Percentiles rank a stretch among this genome's conserved stretches.
These are phyloP conservation scores for Saccharomycopsis sp. DNA, from an alignment of 805 yeast species.

Conservation along the genomic window DNA sequence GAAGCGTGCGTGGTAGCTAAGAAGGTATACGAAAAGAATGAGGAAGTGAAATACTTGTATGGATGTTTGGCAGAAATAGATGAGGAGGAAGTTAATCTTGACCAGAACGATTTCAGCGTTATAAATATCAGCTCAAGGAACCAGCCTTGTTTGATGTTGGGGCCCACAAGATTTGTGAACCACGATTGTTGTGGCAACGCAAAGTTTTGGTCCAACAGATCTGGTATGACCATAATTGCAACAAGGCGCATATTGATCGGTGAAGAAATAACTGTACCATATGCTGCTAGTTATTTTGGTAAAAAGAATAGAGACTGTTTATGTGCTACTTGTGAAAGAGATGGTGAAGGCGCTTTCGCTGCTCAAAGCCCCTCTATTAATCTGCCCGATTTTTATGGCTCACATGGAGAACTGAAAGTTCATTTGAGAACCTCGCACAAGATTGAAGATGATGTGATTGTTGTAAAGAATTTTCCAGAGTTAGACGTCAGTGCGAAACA, in stretches of 20 bases:
- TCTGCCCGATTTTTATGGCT: too few species aligned
- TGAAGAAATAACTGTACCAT: slow-evolving; percentile 39
- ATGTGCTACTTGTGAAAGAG: slow-evolving; percentile 36
- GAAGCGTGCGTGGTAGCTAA: slow-evolving; percentile 35
- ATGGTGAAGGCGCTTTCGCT: slow-evolving; percentile 26
- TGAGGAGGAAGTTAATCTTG: slow-evolving; percentile 28
- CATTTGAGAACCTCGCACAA: too few species aligned
- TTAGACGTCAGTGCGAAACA: too few species aligned
- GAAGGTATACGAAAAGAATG: slow-evolving; percentile 25
- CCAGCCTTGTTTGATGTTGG: slow-evolving; percentile 35
- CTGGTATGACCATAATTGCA: slow-evolving; percentile 29
- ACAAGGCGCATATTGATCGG: slow-evolving; percentile 30
- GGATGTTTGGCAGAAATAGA: slow-evolving; percentile 32
- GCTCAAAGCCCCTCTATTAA: too few species aligned
- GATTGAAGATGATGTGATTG: too few species aligned
- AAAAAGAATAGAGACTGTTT: slow-evolving; percentile 33
- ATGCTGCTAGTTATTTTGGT: slow-evolving; percentile 38
- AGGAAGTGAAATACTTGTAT: slow-evolving; percentile 28
- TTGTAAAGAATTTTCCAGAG: too few species aligned
- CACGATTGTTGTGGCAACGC: slow-evolving; percentile 41
- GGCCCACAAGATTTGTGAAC: slow-evolving; percentile 40
- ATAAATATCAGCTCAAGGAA: slow-evolving; percentile 30
- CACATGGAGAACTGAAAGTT: too few species aligned
- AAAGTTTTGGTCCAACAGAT: slow-evolving; percentile 27
- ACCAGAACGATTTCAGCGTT: slow-evolving; percentile 35